Base-by-base conservation (phyloP, 2,329 filamentous ascomycete species). In the Aspergillus puulaauensis region DNA sequence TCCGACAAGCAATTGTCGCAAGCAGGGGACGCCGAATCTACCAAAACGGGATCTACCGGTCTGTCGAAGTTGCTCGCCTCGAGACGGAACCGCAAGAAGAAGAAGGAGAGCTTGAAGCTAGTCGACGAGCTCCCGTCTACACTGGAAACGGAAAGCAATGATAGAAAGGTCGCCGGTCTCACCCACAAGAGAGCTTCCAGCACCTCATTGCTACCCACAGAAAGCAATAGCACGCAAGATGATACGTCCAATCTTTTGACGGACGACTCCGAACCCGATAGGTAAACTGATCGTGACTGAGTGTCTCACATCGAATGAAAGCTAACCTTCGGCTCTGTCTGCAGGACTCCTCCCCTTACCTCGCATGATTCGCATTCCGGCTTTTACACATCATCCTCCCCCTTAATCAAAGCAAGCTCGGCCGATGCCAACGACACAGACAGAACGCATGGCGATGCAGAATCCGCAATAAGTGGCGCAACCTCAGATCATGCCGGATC, bases 361-460 rank as follows among this genome's bases (percentile, higher is more conserved):
- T 78, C 82, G 27, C 84, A 86, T 71, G 83, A 86, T 53, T 88
- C 88, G 35, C 86, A 89, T 66, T 81, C 84, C 67, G 86, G 85
- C 61, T 86, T 89, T 71, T 78, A 89, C 59, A 90, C 88, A 49
- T 85, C 86, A 35, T 89, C 87, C 31, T 90, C 88, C 21, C 85
- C 88, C 33, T 74, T 88, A 58, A 82, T 90, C 51, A 86, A 87
- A 66, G 82, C 83, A 49, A 79, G 79, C 49, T 79, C 80, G 51
- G 69, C 75, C 19, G 79, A 79, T 58, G 65, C 67, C 35, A 67
- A 74, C 48, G 75, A 79, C 51, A 68, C 71, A 24, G 71, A 73
- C 51, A 60, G 67, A 35, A 62, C 65, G 6, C 61, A 68, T 27
- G 61, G 60, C 6, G 66, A 70, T 59, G 54, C 60, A 14, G 63